These are phyloP conservation scores for Fusarium incarnatum DNA, from an alignment of 2,329 filamentous ascomycete genomes.

Conservation along the genomic window DNA sequence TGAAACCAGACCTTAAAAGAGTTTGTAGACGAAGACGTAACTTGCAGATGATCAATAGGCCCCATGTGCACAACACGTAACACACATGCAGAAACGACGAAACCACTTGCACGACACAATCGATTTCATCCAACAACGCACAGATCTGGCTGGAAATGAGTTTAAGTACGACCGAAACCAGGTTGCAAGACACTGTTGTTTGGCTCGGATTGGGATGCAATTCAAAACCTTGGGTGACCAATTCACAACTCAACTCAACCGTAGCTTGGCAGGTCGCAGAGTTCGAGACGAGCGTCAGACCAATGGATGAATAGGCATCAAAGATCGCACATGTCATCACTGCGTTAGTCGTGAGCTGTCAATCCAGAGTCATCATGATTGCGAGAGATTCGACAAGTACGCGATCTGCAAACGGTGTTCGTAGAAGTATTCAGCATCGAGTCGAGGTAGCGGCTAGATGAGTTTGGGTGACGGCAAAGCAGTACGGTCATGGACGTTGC, in stretches of 20 bases:
- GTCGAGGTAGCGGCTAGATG: conserved; percentile 39
- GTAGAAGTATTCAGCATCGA: conserved; percentile 34
- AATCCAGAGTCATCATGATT: conserved; percentile 34
- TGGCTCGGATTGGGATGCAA: conserved; percentile 7
- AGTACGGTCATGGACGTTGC: conserved; percentile 40
- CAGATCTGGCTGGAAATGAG: conserved; percentile 22
- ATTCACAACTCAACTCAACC: conserved; percentile 31
- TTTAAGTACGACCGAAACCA: conserved; percentile 16
- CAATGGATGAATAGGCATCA: conserved; percentile 43
- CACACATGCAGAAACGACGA: conserved; percentile 40
- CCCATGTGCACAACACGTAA: conserved; percentile 12
- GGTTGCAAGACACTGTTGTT: conserved; percentile 25
- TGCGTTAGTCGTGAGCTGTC: conserved; percentile 45
- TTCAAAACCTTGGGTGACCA: conserved; percentile 28
- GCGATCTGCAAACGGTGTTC: conserved; percentile 18
- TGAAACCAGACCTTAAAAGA: conserved; percentile 22
- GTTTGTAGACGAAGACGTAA: conserved; percentile 19
- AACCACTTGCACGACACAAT: conserved; percentile 40
- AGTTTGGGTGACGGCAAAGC: conserved; percentile 28
- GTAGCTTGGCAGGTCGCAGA: conserved; percentile 31
- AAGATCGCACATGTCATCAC: conserved; percentile 45
- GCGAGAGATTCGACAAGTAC: conserved; percentile 19
- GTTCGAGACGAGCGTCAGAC: conserved; percentile 43
- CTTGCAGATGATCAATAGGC: conserved; percentile 11
- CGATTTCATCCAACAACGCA: conserved; percentile 37